Evolutionary conservation across 2,329 filamentous ascomycete genomes (phyloP).

Genomic region (Epichloe glyceriae): DNA sequence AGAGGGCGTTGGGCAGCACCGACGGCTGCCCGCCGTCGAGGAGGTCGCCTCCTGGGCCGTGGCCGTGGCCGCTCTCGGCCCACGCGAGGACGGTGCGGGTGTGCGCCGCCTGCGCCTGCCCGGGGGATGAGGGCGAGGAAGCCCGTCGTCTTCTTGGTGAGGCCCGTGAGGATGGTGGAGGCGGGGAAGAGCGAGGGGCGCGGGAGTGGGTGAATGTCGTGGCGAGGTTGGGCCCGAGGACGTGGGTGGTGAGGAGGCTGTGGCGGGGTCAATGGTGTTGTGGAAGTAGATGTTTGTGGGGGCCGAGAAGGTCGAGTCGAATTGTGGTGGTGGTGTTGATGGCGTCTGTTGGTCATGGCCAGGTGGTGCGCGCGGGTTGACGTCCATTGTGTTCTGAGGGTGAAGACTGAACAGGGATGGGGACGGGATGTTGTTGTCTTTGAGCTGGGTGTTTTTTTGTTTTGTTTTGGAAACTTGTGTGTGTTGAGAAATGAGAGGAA

Average conservation of each 20-base stretch:
- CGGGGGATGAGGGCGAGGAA: constrained; percentile 17
- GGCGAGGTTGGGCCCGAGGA: constrained; percentile 20
- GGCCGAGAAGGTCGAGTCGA: constrained; percentile 12
- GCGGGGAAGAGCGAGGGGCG: constrained; percentile 4
- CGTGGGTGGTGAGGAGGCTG: constrained; percentile 16
- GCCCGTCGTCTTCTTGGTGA: constrained; percentile 19
- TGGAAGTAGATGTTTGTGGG: constrained; percentile 18
- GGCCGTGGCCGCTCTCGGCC: constrained; percentile 22
- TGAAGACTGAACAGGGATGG: too few species aligned
- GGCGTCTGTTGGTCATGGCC: background rate
- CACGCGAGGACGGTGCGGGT: constrained; percentile 17
- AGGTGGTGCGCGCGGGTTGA: background rate
- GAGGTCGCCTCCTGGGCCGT: constrained; percentile 16
- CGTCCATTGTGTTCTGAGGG: background rate
- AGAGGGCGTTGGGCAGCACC: constrained; percentile 18
- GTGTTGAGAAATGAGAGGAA: too few species aligned
- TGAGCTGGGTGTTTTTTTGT: too few species aligned
- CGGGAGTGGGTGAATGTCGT: constrained; percentile 18
- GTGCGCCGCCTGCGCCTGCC: too few species aligned
- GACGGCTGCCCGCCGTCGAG: constrained; percentile 11
- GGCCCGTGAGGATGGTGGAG: constrained; percentile 4
- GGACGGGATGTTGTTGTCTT: too few species aligned
- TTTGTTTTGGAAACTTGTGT: too few species aligned
- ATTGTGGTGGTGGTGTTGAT: constrained; percentile 1
- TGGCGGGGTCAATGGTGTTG: constrained; percentile 15